Base-by-base conservation (phyloP, 768 basidiomycete species). In the Pleurotus sapidus region DNA sequence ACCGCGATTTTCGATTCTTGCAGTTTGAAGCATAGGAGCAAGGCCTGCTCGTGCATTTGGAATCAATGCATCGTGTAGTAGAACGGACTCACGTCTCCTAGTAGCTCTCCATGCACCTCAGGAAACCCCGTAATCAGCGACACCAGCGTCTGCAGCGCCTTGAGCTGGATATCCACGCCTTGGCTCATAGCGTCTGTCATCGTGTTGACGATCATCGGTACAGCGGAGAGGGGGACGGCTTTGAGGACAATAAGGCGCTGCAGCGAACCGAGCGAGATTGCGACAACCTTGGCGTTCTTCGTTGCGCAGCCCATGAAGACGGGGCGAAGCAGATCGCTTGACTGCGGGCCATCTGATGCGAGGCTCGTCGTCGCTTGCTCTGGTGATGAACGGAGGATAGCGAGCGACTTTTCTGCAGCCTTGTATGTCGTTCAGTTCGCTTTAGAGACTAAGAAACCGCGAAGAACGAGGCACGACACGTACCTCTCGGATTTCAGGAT, bases 1-100 rank as follows among this genome's bases (percentile, higher is more conserved):
- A 98, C 96, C 0, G 94, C 91, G 20, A 95, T 97, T 61, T 92
- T 87, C 0, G 93, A 95, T 58, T 98, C 97, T 70, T 98, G 95
- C 23, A 98, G 75, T 69, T 88, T 93, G 81, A 98, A 98, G 66
- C 95, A 98, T 6, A 98, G 74, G n/a, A 96, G 74, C 0, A 98
- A 77, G 0, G 93, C 93, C 93, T 96, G 63, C 7, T 42, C 5
- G 47, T 34, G 3, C 7, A 47, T 60, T 15, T 58, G 49, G 15
- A 56, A 46, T 38, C 56, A 47, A n/a, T 4, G 25, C 17, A 27
- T 54, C 38, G 14, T 20, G 23, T 30, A 54, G 46, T 18, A 58
- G 45, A 3, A 30, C 23, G 14, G n/a, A 78, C 87, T 57, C 71
- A 94, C 95, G 68, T 94, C 88, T 18, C 87, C 93, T 3, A 98